Base-by-base conservation (phyloP, 768 basidiomycete genomes). In the Phaeolepiota aurea region DNA sequence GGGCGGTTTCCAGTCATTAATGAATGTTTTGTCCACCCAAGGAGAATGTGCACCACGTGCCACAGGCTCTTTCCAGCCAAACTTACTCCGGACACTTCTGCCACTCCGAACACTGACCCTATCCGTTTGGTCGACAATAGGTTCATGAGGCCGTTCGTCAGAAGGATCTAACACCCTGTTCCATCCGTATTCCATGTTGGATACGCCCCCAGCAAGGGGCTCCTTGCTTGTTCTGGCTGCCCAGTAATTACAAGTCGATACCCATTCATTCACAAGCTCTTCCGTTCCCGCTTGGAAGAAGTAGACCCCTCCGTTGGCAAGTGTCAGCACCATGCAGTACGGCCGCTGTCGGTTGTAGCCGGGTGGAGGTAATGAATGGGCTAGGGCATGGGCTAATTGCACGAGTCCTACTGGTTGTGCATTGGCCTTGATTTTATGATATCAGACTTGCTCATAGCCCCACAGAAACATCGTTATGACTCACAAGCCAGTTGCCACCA, bases 161-260 rank as follows among this genome's bases (percentile, higher is more conserved):
- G 68, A 50, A 2, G 69, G 54, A 44, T 83, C 83, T 18, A 68
- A 50, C 5, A 90, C 72, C 14, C 88, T 75, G 57, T 79, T 93
- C 96, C 96, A 99, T 5, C 96, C 96, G 55, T 98, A 96, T 59
- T 99, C 96, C 87, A 98, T 94, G 64, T 98, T 99, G 37, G 90
- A 92, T 5, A 99, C 93, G 16, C 96, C 96, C 3, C 96, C 96
- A 1, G 87, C 75, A 2, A 99, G 73, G 1, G 96, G 96, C 55
- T 97, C 93, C 52, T 94, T 92, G 60, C 88, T 91, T 42, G 81
- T 87, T 33, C 96, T 73, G 2, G 94, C 96, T 0, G 96, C 89
- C 96, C 96, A 98, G 58, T 99, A 99, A 66, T 98, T 99, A 75
- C 94, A 97, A 0, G 96, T 96, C 30, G 87, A 83, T 4, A 96